Conservation (phyloP, 1,284 basidiomycete species). For the Cystobasidium slooffiae region DNA sequence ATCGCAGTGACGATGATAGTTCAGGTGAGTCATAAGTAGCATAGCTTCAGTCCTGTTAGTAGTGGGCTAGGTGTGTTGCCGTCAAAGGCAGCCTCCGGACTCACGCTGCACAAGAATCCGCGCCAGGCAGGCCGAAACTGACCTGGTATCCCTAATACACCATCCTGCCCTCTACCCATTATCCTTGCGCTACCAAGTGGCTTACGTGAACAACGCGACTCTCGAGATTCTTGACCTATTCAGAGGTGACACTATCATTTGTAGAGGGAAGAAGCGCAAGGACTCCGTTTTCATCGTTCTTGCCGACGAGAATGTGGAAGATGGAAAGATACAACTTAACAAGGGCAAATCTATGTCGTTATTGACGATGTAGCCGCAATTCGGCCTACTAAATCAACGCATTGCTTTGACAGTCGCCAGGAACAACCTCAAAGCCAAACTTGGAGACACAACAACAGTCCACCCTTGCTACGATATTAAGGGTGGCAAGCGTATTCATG, state of each 20-base stretch:
- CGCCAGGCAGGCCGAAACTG: background rate
- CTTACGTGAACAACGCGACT: conserved; percentile 90
- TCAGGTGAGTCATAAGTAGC: conserved; percentile 64
- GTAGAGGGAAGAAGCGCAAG: conserved; percentile 62
- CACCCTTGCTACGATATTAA: conserved; percentile 98
- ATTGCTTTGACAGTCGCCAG: conserved; percentile 84
- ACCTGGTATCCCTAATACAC: too few species aligned
- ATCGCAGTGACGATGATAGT: conserved; percentile 87
- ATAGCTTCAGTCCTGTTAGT: too few species aligned
- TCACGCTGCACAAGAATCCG: background rate
- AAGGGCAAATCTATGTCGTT: conserved; percentile 63
- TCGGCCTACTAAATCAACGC: conserved; percentile 1
- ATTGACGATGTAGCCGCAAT: background rate
- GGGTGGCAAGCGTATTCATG: conserved; percentile 96
- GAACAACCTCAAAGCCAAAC: conserved; percentile 96
- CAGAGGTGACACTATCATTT: conserved; percentile 90
- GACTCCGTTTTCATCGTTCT: conserved; percentile 83
- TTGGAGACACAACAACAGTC: conserved; percentile 93
- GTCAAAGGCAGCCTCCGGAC: background rate
- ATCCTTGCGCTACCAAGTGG: conserved; percentile 64
- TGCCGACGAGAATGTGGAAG: conserved; percentile 93
- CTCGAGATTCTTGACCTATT: conserved; percentile 96
- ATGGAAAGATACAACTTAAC: conserved; percentile 97
- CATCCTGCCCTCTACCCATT: background rate
- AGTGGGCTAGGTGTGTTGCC: background rate